Conservation (phyloP, 768 basidiomycete species). For the Suillus hirtellus region DNA sequence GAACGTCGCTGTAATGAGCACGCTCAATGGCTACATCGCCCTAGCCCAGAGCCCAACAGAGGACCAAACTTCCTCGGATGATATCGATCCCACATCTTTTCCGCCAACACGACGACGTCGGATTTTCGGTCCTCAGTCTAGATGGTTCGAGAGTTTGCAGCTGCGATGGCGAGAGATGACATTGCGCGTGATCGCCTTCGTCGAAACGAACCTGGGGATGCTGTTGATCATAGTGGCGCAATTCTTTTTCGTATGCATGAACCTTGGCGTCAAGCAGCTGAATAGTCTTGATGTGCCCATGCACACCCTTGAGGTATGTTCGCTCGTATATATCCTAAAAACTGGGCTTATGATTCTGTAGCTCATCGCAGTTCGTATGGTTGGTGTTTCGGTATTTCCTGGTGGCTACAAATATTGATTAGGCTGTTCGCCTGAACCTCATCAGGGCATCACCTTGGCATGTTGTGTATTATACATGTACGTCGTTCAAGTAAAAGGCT, state of each 20-base stretch:
- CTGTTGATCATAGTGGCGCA: conserved; percentile 58
- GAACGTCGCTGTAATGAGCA: neutral
- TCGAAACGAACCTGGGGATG: conserved; percentile 53
- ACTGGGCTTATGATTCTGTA: conserved; percentile 21
- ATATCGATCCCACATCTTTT: neutral
- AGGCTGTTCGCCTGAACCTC: neutral
- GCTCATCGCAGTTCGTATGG: conserved; percentile 63
- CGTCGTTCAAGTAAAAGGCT: conserved; percentile 13
- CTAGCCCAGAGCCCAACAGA: neutral
- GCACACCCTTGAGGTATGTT: conserved; percentile 53
- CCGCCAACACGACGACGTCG: too few species aligned
- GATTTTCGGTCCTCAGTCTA: neutral
- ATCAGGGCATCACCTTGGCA: conserved; percentile 51
- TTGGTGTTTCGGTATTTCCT: conserved; percentile 23
- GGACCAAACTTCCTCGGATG: neutral
- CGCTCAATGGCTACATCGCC: neutral
- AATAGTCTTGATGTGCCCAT: conserved; percentile 59
- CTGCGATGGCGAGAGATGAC: neutral
- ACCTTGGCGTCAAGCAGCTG: conserved; percentile 62
- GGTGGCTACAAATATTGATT: neutral
- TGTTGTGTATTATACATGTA: conserved; percentile 56
- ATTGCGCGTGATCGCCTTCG: conserved; percentile 7
- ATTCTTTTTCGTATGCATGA: conserved; percentile 61
- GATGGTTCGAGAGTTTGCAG: neutral
- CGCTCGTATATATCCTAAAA: neutral